phyloP scores from a whole-genome alignment of 140 eudicot species.

The Stevia rebaudiana region DNA sequence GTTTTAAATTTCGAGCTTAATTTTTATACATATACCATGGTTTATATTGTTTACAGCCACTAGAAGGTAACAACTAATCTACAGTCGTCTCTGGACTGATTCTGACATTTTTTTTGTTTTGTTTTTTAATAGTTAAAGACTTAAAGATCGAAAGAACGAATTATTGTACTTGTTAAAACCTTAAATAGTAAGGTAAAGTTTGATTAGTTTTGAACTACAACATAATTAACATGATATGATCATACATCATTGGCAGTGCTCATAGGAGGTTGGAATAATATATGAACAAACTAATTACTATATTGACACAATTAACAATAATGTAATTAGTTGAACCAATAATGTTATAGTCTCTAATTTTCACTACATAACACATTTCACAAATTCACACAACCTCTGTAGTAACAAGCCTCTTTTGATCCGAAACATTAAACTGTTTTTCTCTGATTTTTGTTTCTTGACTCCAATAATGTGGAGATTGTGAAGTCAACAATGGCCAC shows the following conservation, averaged over 20 bases:
- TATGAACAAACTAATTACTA: constrained; percentile 2
- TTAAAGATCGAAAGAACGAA: too few relatives aligned
- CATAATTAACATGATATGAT: not conserved
- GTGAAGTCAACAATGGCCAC: constrained; percentile 71
- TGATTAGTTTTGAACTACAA: not conserved
- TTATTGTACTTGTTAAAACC: not conserved
- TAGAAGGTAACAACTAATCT: not conserved
- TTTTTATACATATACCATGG: not conserved
- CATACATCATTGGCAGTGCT: not conserved
- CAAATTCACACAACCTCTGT: constrained; percentile 40
- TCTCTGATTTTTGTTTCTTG: constrained; percentile 39
- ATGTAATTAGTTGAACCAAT: constrained; percentile 21
- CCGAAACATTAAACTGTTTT: constrained; percentile 21
- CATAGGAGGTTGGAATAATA: not conserved
- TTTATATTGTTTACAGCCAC: not conserved
- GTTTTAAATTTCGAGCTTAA: too few relatives aligned
- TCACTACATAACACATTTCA: constrained; percentile 28
- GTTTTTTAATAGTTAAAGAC: not conserved
- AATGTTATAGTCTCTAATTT: constrained; percentile 10
- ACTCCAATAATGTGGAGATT: constrained; percentile 79
- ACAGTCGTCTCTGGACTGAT: not conserved
- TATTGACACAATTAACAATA: constrained; percentile 24
- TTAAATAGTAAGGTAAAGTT: too few relatives aligned
- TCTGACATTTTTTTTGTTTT: constrained; percentile 3
- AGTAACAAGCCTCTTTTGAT: constrained; percentile 26